phyloP scores from a whole-genome alignment of 2,329 filamentous ascomycete genomes.

The Curvularia sp. region DNA sequence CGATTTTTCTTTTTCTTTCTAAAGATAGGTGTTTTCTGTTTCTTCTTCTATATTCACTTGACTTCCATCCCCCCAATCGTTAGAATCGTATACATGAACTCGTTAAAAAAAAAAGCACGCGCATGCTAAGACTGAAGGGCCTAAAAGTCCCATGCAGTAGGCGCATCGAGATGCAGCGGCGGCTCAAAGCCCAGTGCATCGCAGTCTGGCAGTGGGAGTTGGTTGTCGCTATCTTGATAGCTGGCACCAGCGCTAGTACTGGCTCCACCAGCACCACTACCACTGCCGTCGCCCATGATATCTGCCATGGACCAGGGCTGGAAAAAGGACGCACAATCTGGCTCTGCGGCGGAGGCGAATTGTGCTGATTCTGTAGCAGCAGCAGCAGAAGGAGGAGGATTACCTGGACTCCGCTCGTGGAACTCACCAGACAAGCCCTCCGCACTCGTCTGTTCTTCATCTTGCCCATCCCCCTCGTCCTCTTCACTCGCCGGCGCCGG shows the following conservation, averaged over 20 bases:
- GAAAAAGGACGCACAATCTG: background rate
- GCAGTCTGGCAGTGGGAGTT: background rate
- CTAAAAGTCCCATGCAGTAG: conserved; percentile 5
- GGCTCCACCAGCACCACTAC: background rate
- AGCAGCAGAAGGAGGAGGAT: background rate
- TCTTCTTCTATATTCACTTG: background rate
- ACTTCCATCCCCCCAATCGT: background rate
- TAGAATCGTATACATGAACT: background rate
- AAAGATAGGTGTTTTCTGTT: too few relatives aligned
- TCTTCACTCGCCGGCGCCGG: background rate
- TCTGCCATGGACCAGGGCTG: background rate
- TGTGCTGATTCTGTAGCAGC: background rate
- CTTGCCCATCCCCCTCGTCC: background rate
- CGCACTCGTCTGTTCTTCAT: background rate
- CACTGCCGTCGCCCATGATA: background rate
- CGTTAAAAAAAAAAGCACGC: too few relatives aligned
- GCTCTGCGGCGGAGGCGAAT: background rate
- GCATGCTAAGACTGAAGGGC: background rate
- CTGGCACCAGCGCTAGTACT: background rate
- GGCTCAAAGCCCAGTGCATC: conserved; percentile 1
- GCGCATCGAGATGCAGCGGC: conserved; percentile 1
- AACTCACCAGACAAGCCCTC: background rate
- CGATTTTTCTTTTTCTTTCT: background rate
- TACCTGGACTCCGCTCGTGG: background rate
- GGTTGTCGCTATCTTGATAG: background rate